Percentiles rank a stretch among this genome's conserved stretches.
These are phyloP conservation scores for Annulohypoxylon maeteangense DNA, from an alignment of 495 filamentous ascomycete genomes.

Conservation along the genomic window DNA sequence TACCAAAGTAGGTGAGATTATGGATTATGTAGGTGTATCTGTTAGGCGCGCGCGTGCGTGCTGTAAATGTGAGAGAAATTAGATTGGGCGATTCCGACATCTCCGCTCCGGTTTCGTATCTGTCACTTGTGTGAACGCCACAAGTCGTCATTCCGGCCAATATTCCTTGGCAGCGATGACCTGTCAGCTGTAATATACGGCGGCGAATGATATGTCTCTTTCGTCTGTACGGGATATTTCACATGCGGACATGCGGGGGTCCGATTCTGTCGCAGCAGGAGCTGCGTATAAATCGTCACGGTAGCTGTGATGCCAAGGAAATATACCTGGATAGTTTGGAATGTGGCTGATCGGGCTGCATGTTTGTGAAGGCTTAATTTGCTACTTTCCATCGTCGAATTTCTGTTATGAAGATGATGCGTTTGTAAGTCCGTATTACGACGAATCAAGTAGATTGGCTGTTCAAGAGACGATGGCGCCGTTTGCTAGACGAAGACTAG, in stretches of 20 bases:
- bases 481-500: conserved; percentile 9
- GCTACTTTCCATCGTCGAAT: conserved; percentile 8
- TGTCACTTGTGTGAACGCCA: conserved; percentile 1
- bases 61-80: conserved; percentile 11
- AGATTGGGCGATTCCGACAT: neutral
- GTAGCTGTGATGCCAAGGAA: conserved; percentile 30
- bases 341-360: conserved; percentile 16
- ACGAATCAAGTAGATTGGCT: conserved; percentile 2
- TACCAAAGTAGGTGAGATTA: neutral
- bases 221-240: neutral
- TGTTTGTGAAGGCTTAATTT: conserved; percentile 7
- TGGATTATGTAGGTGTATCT: neutral
- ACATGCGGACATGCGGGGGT: conserved; percentile 15
- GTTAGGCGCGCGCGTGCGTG: neutral
- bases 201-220: conserved; percentile 2
- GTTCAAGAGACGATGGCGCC: neutral
- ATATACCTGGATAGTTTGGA: neutral
- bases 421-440: neutral
- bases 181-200: neutral
- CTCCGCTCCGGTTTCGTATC: neutral
- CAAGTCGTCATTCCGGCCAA: neutral
- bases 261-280: neutral
- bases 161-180: neutral
- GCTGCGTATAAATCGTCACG: conserved; percentile 26
- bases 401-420: neutral